Evolutionary conservation across 371 early-diverging fungal species (phyloP), one percentile per base, ranked within the genome.

Genomic region (Conidiobolus incongruus): DNA sequence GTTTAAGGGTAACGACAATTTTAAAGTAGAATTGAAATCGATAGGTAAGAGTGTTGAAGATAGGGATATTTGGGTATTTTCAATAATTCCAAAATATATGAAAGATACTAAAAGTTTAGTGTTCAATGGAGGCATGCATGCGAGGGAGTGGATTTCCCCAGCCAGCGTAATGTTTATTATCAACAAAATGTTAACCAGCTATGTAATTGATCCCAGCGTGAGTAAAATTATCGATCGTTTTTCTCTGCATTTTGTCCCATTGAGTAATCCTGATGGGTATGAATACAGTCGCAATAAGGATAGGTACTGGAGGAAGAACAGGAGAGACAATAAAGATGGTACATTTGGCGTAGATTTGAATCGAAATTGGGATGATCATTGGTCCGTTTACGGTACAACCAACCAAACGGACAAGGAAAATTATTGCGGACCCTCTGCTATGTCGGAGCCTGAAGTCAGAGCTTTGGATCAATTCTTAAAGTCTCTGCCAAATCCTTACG

Each of bases 221-320:
- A 16, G 42, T 13, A 34, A 4, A 11, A 7, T 21, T 65, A 16
- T 47, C 69, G 43, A 54, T 55, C 35, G 46, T 8, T 53, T 49
- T 16, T 66, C 67, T 44, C 54, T 69, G 21, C 47, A 64, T 26
- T 51, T 74, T 35, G 60, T 70, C 0, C 71, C 71, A 5, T 38
- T 70, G 30, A 58, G 63, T 50, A 74, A 74, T 54, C 47, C 62
- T n/a, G 75, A 74, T 41, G 75, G 75, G 1, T 70, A 69, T 45
- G 59, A 53, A 20, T 66, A 60, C 51, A 57, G 67, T 12, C 59
- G 62, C 57, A 45, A 35, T 11, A 45, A 42, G 1, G 52, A 59
- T 40, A 54, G 75, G 20, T 44, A 70, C 28, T 74, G 75, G 75
- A 54, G 75, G 38, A 74, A 74, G 55, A 71, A 68, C 56, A 53